Conservation (phyloP, 148 eudicot genomes). For the Diospyros kaki region DNA sequence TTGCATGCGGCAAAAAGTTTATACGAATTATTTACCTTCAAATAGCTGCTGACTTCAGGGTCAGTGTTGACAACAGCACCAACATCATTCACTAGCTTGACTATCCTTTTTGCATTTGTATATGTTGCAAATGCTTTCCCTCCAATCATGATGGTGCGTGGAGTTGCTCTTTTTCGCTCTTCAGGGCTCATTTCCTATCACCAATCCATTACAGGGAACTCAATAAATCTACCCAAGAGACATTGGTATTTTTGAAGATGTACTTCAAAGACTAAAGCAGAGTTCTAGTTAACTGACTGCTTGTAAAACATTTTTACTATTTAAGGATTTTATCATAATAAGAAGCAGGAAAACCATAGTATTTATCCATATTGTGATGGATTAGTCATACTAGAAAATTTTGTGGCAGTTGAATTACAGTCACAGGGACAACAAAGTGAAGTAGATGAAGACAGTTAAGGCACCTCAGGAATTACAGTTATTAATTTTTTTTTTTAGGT, state of each 20-base stretch:
- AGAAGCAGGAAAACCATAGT: background rate
- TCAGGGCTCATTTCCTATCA: slow-evolving; percentile 90
- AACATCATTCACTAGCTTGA: slow-evolving; percentile 88
- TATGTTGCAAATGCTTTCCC: slow-evolving; percentile 99
- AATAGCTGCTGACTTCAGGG: slow-evolving; percentile 78
- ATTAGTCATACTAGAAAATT: background rate
- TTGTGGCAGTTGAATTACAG: background rate
- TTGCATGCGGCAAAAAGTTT: background rate
- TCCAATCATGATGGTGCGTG: slow-evolving; percentile 95
- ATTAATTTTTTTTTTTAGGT: background rate
- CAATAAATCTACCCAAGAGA: background rate
- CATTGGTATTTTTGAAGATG: background rate
- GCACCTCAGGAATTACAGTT: background rate
- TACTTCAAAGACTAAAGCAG: background rate
- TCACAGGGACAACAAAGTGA: background rate
- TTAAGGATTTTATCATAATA: background rate
- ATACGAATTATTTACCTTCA: slow-evolving; percentile 53
- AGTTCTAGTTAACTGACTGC: background rate
- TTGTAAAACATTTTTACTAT: background rate
- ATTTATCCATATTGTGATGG: background rate
- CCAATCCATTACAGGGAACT: slow-evolving; percentile 6
- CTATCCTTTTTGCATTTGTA: slow-evolving; percentile 93
- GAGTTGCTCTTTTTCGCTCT: slow-evolving; percentile 64
- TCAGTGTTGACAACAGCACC: slow-evolving; percentile 91
- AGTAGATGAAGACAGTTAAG: background rate